Base-by-base conservation (phyloP, 768 basidiomycete species). In the Pulveroboletus sp. region DNA sequence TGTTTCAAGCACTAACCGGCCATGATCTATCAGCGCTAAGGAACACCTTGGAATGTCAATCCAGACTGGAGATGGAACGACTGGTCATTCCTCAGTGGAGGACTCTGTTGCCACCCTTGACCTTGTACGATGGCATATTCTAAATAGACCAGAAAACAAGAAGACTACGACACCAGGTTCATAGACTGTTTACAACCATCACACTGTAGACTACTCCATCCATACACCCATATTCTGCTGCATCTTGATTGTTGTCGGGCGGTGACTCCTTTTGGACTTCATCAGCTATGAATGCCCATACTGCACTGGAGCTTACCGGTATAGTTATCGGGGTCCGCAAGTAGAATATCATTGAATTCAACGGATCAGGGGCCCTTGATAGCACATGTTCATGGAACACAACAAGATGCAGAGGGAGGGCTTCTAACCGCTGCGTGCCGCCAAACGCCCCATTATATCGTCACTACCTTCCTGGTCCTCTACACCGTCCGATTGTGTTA, bases 81-180 rank as follows among this genome's bases (percentile, higher is more conserved):
- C 76, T 7, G 94, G 94, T 3, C 95, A 98, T 71, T 91, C 88
- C 43, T 93, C 92, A 0, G 73, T 89, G 1, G 93, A 94, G 67
- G 95, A 98, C 69, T 91, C 93, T 1, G 68, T 81, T 21, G 89
- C 92, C 1, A 91, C 95, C 2, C 75, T 98, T 36, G 87, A 98
- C 60, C 80, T 95, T 17, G 84, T 97, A 18, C 77, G 85, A 53
- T 93, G 86, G 84, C 81, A 84, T 67, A 71, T 94, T 43, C 65
- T 85, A 55, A 83, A 90, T 56, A 80, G 75, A 55, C 64, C 72
- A 47, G 79, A 74, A 47, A 61, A 55, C 14, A 59, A 55, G 42
- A 59, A 55, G 42, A 49, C 50, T 24, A 43, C 63, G 32, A 38
- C 59, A 33, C 33, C 42, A 47, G 47, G 50, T 51, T 41, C 51